Conservation (phyloP, 139 green algal species). For the Nannochloris sp. region DNA sequence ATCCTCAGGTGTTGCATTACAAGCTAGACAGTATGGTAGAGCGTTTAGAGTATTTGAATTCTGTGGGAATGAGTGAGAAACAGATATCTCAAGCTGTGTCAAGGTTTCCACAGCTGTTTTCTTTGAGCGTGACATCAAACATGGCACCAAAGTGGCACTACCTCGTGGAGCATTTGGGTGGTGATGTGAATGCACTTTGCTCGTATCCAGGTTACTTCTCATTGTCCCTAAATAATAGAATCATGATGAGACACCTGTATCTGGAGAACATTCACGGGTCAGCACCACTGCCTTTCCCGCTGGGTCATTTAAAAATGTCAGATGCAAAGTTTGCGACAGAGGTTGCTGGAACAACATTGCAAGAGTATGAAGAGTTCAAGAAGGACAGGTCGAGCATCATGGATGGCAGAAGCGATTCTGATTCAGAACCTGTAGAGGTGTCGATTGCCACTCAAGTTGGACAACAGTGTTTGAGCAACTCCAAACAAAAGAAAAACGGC, state of each 20-base stretch:
- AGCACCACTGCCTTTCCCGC: slow-evolving; percentile 19
- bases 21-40: slow-evolving; percentile 34
- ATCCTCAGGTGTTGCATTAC: slow-evolving; percentile 64
- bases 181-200: slow-evolving; percentile 33
- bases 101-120: slow-evolving; percentile 52
- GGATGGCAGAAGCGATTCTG: not conserved
- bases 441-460: not conserved
- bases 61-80: slow-evolving; percentile 41
- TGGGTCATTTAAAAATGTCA: slow-evolving; percentile 34
- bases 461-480: not conserved
- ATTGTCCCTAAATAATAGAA: slow-evolving; percentile 46
- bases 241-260: slow-evolving; percentile 39
- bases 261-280: slow-evolving; percentile 18
- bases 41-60: slow-evolving; percentile 20
- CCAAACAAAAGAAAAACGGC: not conserved
- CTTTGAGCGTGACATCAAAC: slow-evolving; percentile 39
- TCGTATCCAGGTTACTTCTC: slow-evolving; percentile 63
- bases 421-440: not conserved
- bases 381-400: slow-evolving; percentile 3
- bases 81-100: slow-evolving; percentile 33
- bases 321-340: slow-evolving; percentile 34
- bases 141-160: slow-evolving; percentile 65
- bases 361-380: slow-evolving; percentile 35
- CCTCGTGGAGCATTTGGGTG: slow-evolving; percentile 42
- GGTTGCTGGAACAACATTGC: slow-evolving; percentile 13